Conservation (phyloP, 768 basidiomycete genomes). For the Pluteus cervinus region DNA sequence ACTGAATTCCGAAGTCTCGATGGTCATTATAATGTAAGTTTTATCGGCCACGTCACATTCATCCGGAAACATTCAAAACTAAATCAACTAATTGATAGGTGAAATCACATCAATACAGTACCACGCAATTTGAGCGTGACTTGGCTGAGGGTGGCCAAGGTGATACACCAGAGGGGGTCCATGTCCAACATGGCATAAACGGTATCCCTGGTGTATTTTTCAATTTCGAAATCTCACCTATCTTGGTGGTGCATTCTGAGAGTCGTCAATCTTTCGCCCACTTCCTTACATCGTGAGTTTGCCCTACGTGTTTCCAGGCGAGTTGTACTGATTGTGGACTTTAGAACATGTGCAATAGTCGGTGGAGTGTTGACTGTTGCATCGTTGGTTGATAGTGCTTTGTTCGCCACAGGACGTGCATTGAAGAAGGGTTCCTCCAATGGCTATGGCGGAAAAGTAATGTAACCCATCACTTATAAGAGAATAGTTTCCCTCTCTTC, state of each 20-base stretch:
- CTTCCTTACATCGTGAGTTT: slow-evolving; percentile 89
- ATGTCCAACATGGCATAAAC: slow-evolving; percentile 64
- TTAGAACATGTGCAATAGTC: slow-evolving; percentile 92
- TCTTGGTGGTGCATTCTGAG: slow-evolving; percentile 89
- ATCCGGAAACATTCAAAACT: slow-evolving; percentile 4
- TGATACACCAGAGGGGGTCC: slow-evolving; percentile 56
- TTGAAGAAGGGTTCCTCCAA: slow-evolving; percentile 55
- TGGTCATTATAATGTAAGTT: slow-evolving; percentile 37
- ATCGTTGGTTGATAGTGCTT: slow-evolving; percentile 76
- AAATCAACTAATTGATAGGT: slow-evolving; percentile 34
- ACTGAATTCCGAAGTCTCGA: slow-evolving; percentile 88
- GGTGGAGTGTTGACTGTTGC: slow-evolving; percentile 97
- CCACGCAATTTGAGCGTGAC: slow-evolving; percentile 95
- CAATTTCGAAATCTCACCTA: slow-evolving; percentile 97
- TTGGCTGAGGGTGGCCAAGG: slow-evolving; percentile 55
- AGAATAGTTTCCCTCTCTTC: no score
- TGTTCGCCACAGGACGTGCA: slow-evolving; percentile 76
- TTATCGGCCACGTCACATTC: background rate
- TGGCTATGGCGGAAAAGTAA: slow-evolving; percentile 33
- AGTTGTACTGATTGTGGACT: slow-evolving; percentile 3
- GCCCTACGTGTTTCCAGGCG: slow-evolving; percentile 1
- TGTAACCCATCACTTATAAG: no score
- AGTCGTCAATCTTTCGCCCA: slow-evolving; percentile 94
- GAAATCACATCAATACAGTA: slow-evolving; percentile 92
- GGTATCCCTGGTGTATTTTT: slow-evolving; percentile 85